phyloP scores from a whole-genome alignment of 371 early-diverging fungal species.

The Actinomucor elegans region DNA sequence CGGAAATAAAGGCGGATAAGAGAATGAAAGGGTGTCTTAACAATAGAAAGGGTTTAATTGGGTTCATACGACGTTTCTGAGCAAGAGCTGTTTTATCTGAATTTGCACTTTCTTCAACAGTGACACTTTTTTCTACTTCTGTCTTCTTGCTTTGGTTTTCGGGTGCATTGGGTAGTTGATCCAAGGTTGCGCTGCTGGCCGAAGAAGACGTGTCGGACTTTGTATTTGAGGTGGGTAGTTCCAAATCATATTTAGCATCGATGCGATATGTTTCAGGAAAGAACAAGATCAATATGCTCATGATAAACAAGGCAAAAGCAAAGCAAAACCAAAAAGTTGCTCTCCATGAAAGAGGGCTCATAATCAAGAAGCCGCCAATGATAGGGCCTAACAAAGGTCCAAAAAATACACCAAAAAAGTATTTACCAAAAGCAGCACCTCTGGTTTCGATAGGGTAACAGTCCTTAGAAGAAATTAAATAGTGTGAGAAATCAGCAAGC shows the following conservation, averaged over 20 bases:
- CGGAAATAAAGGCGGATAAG: constrained; percentile 42
- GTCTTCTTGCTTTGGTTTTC: background rate
- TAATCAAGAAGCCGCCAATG: constrained; percentile 32
- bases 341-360: constrained; percentile 24
- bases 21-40: constrained; percentile 52
- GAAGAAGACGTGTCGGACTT: background rate
- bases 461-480: too few relatives aligned
- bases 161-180: too few relatives aligned
- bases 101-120: background rate
- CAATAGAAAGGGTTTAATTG: constrained; percentile 31
- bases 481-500: background rate
- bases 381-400: constrained; percentile 27
- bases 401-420: constrained; percentile 50
- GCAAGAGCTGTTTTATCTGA: background rate
- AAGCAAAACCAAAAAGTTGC: constrained; percentile 38
- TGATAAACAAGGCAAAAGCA: constrained; percentile 24
- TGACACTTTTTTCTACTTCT: background rate
- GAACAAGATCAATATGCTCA: constrained; percentile 35
- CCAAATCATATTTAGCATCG: constrained; percentile 11
- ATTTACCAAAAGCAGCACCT: constrained; percentile 41
- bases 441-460: constrained; percentile 29
- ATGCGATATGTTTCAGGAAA: constrained; percentile 65
- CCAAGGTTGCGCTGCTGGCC: background rate
- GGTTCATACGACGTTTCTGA: constrained; percentile 23
- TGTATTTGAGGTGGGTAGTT: constrained; percentile 8